Conservation (phyloP, 495 filamentous ascomycete species). For the Aspergillus indologenus region DNA sequence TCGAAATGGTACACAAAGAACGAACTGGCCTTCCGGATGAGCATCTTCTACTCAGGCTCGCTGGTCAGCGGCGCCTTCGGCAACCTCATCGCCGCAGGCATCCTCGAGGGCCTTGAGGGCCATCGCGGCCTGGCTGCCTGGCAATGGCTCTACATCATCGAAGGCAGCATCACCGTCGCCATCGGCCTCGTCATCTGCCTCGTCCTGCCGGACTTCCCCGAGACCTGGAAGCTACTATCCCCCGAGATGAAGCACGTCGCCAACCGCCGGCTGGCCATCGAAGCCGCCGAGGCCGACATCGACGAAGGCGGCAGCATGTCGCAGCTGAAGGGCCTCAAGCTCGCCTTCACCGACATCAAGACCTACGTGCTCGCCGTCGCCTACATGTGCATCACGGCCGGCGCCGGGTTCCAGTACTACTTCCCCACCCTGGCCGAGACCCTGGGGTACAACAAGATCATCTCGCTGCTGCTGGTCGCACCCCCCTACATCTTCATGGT, state of each 20-base stretch:
- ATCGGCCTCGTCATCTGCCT: slow-evolving; percentile 40
- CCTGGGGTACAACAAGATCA: slow-evolving; percentile 37
- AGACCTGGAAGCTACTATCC: slow-evolving; percentile 44
- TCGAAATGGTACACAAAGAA: slow-evolving; percentile 60
- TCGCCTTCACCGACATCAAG: slow-evolving; percentile 51
- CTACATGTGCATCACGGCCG: slow-evolving; percentile 52
- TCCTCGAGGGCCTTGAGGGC: slow-evolving; percentile 41
- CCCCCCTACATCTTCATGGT: slow-evolving; percentile 58
- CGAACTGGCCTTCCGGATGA: slow-evolving; percentile 56
- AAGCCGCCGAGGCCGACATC: slow-evolving; percentile 47
- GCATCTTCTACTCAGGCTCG: slow-evolving; percentile 65
- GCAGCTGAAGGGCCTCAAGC: slow-evolving; percentile 48
- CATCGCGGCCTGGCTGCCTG: slow-evolving; percentile 42
- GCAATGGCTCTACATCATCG: slow-evolving; percentile 55
- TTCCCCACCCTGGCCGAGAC: slow-evolving; percentile 50
- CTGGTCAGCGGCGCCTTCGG: slow-evolving; percentile 63
- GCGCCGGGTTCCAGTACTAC: slow-evolving; percentile 54
- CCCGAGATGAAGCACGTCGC: slow-evolving; percentile 50
- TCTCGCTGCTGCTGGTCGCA: slow-evolving; percentile 49
- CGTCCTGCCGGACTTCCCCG: slow-evolving; percentile 49
- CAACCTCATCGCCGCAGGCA: slow-evolving; percentile 58
- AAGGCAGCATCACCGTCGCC: slow-evolving; percentile 41
- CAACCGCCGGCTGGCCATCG: slow-evolving; percentile 46
- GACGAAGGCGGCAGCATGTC: slow-evolving; percentile 48
- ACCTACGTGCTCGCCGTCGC: slow-evolving; percentile 47